Conservation (phyloP, 345 rosid species). For the Populus alba region DNA sequence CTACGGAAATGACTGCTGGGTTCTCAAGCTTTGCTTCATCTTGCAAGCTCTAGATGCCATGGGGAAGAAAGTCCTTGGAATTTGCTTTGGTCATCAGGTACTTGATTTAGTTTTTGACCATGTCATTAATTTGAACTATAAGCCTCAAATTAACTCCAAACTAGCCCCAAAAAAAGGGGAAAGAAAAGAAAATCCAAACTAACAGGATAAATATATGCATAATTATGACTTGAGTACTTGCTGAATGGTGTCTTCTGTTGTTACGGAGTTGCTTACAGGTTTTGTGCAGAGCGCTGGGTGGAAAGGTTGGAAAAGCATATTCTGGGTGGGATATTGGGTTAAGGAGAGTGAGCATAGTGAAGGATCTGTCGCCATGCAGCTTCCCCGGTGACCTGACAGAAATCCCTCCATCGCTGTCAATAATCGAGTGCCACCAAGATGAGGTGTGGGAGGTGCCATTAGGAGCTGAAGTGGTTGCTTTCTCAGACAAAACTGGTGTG, state of each 20-base stretch:
- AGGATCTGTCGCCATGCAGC: conserved; percentile 36
- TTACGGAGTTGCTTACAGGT: conserved; percentile 39
- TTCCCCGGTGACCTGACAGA: conserved; percentile 34
- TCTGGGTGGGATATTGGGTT: conserved; percentile 77
- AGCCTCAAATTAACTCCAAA: too few relatives aligned
- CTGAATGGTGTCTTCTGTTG: background rate
- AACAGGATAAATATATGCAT: too few relatives aligned
- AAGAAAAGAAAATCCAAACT: too few relatives aligned
- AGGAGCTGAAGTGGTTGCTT: conserved; percentile 67
- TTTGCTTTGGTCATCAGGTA: conserved; percentile 99
- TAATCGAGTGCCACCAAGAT: conserved; percentile 81
- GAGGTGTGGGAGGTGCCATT: conserved; percentile 76
- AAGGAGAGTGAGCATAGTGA: conserved; percentile 54
- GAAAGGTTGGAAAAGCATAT: conserved; percentile 65
- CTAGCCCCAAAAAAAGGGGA: too few relatives aligned
- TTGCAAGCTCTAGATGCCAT: conserved; percentile 62
- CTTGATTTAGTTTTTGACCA: background rate
- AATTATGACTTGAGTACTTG: too few relatives aligned
- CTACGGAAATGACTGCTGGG: conserved; percentile 69
- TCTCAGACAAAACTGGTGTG: conserved; percentile 70
- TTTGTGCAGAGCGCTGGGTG: conserved; percentile 80
- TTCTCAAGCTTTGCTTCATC: conserved; percentile 63
- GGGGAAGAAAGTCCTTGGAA: conserved; percentile 78
- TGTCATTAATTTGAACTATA: background rate
- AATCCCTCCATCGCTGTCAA: conserved; percentile 44